phyloP scores from a whole-genome alignment of 192 early-diverging fungal species.

The Coemansia sp. region DNA sequence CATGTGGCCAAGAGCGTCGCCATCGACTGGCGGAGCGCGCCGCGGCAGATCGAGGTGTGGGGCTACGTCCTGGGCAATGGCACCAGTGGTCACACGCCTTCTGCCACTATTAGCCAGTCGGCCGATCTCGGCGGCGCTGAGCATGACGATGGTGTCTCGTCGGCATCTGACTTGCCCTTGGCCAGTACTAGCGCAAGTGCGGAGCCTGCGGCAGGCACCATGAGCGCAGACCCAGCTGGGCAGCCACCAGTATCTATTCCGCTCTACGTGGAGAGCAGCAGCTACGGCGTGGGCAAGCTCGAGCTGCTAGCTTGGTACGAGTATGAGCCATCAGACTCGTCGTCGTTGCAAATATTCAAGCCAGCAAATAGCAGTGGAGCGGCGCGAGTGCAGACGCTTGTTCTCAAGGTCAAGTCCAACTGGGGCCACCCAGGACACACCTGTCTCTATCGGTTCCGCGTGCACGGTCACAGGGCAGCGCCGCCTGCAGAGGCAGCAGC shows the following conservation, averaged over 20 bases:
- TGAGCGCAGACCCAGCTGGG: background rate
- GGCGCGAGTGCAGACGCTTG: conserved; percentile 53
- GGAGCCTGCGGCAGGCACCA: background rate
- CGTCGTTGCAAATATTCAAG: conserved; percentile 52
- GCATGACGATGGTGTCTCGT: background rate
- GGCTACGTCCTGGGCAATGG: conserved; percentile 38
- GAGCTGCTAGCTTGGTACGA: conserved; percentile 32
- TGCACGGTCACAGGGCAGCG: conserved; percentile 55
- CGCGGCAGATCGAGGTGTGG: conserved; percentile 68
- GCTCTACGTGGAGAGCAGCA: conserved; percentile 22
- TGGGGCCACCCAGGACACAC: conserved; percentile 72
- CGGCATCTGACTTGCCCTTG: background rate
- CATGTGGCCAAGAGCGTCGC: conserved; percentile 61
- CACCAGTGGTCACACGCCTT: background rate
- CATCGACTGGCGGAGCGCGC: conserved; percentile 60
- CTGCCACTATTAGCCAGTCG: background rate
- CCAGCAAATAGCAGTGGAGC: conserved; percentile 27
- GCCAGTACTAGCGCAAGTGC: background rate
- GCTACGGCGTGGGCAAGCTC: conserved; percentile 25
- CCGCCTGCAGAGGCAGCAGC: conserved; percentile 8
- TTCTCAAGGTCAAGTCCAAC: conserved; percentile 64
- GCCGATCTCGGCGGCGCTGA: background rate
- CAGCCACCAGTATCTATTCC: conserved; percentile 16
- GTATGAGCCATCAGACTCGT: conserved; percentile 51
- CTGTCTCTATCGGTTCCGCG: conserved; percentile 72